Percentiles rank a stretch among this genome's conserved stretches.
phyloP scores from a whole-genome alignment of 2,329 filamentous ascomycete genomes.

The Colletotrichum scovillei region DNA sequence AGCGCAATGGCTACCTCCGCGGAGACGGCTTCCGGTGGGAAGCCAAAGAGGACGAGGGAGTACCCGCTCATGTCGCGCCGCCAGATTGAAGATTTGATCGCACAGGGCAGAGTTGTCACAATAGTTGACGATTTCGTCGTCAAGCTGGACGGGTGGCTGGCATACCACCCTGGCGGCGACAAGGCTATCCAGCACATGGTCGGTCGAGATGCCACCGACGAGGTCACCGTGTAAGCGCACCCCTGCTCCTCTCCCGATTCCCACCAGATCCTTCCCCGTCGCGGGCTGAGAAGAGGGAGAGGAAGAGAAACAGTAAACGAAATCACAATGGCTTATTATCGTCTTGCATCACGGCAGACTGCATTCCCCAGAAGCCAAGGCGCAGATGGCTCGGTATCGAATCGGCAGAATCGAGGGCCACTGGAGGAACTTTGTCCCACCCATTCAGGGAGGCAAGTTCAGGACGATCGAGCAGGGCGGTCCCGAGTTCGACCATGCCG shows the following conservation, averaged over 20 bases:
- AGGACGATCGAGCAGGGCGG: constrained; percentile 50
- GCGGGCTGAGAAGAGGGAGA: neutral
- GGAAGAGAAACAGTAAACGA: neutral
- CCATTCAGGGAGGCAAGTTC: constrained; percentile 90
- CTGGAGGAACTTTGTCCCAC: constrained; percentile 91
- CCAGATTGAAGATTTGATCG: constrained; percentile 85
- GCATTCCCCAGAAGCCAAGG: constrained; percentile 81
- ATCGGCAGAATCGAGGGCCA: constrained; percentile 84
- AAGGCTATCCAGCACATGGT: constrained; percentile 95
- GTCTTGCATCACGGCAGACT: constrained; percentile 63
- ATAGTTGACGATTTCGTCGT: constrained; percentile 85
- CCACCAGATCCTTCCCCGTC: neutral
- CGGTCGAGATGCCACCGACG: constrained; percentile 92
- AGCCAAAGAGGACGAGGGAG: constrained; percentile 4
- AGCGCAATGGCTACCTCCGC: constrained; percentile 7
- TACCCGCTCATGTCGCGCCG: constrained; percentile 33
- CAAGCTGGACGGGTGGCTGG: constrained; percentile 89
- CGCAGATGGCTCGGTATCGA: constrained; percentile 83
- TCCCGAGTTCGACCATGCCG: constrained; percentile 49
- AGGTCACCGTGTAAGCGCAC: constrained; percentile 82
- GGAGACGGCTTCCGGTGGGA: neutral
- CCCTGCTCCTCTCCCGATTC: neutral
- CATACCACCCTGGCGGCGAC: constrained; percentile 91
- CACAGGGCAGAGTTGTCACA: constrained; percentile 81
- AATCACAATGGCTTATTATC: neutral